Base-by-base conservation (phyloP, 345 rosid genomes). In the Draba incana region DNA sequence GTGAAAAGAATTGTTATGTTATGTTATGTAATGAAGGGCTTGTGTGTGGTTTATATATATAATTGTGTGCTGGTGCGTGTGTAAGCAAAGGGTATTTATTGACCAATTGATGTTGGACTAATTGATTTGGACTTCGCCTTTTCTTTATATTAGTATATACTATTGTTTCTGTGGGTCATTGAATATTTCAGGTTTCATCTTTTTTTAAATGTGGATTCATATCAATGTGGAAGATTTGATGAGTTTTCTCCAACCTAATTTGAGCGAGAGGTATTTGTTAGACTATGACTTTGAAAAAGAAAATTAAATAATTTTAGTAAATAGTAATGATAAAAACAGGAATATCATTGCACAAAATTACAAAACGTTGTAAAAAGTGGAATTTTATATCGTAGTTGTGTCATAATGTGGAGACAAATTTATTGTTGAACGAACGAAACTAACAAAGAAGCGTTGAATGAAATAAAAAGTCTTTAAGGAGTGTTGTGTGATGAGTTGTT, bases 291-390 rank as follows among this genome's bases (percentile, higher is more conserved):
- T 60, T 42, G 61, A 33, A 37, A 4, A 35, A 46, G 0, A 8
- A 33, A 33, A 1, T 20, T 4, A 4, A 31, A 35, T 8, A 7
- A 6, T 35, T 8, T 35, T 35, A 8, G 10, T 8, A 14, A 33
- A 20, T 2, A 46, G 24, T 37, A 24, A 4, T 20, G 7, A 35
- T 2, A 13, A 6, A 16, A 13, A 39, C 5, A 64, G n/a, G 8
- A 65, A 65, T 51, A 37, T 13, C 0, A 30, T 15, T 28, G 47
- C 0, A 43, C 8, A 61, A 53, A 41, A 53, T 15, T 52, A 62
- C 69, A 71, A 71, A 50, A 38, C 37, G 57, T 71, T 71, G 64
- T 72, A 49, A 65, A 65, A 72, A 65, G 77, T 57, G 71, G 54
- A 49, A 57, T 64, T 48, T 72, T 56, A 54, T 57, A 30, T 37